Percentiles rank a stretch among this genome's conserved stretches.
These are phyloP conservation scores for Malus hybrid DNA, from an alignment of 331 rosid genomes.

Conservation along the genomic window DNA sequence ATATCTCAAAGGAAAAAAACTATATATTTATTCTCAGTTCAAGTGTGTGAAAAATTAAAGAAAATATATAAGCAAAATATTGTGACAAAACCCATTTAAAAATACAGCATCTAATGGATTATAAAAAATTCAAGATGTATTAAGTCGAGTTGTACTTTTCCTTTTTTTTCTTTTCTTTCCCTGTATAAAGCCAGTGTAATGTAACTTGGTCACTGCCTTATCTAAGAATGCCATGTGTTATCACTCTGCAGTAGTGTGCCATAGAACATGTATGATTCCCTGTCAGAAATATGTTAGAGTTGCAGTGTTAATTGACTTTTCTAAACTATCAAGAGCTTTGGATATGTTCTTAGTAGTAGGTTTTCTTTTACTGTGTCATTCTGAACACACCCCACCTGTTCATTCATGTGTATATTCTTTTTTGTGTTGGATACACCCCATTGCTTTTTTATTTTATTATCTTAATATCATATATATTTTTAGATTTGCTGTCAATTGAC, in stretches of 20 bases:
- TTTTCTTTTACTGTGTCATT: not conserved
- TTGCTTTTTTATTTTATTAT: constrained; percentile 8
- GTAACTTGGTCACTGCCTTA: not conserved
- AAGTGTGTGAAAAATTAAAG: too few species aligned
- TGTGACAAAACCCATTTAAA: not conserved
- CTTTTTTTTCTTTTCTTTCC: not conserved
- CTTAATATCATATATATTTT: not conserved
- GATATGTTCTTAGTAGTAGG: not conserved
- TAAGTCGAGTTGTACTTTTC: not conserved
- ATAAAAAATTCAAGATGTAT: not conserved
- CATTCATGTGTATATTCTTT: not conserved
- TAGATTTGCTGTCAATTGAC: not conserved
- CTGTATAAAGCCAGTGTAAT: not conserved
- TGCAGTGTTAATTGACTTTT: not conserved
- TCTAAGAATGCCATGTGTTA: not conserved
- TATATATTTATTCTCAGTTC: too few species aligned
- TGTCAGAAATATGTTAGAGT: not conserved
- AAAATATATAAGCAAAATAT: not conserved
- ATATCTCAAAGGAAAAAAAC: not conserved
- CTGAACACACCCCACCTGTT: not conserved
- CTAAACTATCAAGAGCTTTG: not conserved
- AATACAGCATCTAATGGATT: not conserved
- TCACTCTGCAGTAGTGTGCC: not conserved
- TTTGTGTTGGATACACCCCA: not conserved
- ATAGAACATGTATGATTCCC: not conserved